Evolutionary conservation across 768 basidiomycete species (phyloP).

Genomic region (Lentinula detonsa): DNA sequence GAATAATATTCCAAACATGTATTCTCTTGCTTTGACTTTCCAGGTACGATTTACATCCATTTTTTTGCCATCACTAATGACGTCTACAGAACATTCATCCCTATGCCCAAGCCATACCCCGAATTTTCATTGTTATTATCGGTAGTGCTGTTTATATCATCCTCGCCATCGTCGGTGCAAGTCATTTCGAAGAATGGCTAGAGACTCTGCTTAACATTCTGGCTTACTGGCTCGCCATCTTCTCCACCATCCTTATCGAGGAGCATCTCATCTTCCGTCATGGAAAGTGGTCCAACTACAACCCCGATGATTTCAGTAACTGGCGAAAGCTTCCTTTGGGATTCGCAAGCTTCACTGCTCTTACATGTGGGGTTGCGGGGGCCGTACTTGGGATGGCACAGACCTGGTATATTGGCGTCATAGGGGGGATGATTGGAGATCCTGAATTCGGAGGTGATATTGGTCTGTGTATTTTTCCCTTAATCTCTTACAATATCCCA

Average conservation of each 20-base stretch:
- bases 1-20: constrained; percentile 61
- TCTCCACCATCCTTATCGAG: constrained; percentile 35
- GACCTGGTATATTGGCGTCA: constrained; percentile 20
- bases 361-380: constrained; percentile 25
- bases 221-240: constrained; percentile 46
- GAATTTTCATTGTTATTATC: constrained; percentile 23
- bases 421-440: constrained; percentile 14
- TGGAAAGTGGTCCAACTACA: constrained; percentile 24
- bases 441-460: constrained; percentile 6
- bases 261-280: constrained; percentile 44
- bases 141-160: not conserved
- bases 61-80: constrained; percentile 11
- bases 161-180: constrained; percentile 34
- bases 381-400: constrained; percentile 27
- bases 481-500: not conserved
- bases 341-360: constrained; percentile 25
- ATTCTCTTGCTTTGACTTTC: constrained; percentile 50
- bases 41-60: constrained; percentile 20
- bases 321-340: constrained; percentile 27
- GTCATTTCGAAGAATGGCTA: constrained; percentile 34
- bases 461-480: not conserved
- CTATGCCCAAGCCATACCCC: constrained; percentile 30
- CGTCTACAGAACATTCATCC: constrained; percentile 25
- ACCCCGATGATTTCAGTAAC: constrained; percentile 26
- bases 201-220: constrained; percentile 33